phyloP scores from a whole-genome alignment of 2,329 filamentous ascomycete species.

The Diaporthe sp. region DNA sequence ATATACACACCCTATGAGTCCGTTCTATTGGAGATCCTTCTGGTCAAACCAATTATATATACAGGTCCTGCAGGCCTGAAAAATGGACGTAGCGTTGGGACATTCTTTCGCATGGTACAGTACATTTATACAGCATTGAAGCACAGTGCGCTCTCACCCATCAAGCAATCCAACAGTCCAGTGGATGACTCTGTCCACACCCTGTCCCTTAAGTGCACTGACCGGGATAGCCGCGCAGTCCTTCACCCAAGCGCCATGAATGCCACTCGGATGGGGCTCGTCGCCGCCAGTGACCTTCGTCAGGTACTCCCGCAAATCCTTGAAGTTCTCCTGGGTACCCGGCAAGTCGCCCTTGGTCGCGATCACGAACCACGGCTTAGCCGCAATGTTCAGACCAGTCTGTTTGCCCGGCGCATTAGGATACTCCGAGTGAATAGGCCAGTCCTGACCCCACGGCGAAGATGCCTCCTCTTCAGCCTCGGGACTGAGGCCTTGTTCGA shows the following conservation, averaged over 20 bases:
- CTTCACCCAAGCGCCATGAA: constrained; percentile 69
- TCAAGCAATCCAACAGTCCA: constrained; percentile 79
- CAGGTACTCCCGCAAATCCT: constrained; percentile 78
- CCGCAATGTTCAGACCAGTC: constrained; percentile 80
- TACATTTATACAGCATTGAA: background rate
- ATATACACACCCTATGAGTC: too few relatives aligned
- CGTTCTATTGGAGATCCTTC: background rate
- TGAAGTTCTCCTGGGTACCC: constrained; percentile 84
- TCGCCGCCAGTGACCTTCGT: constrained; percentile 72
- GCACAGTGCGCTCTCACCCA: constrained; percentile 42
- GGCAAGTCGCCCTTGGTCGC: constrained; percentile 92
- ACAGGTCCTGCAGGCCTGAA: background rate
- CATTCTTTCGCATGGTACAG: background rate
- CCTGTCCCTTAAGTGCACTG: constrained; percentile 89
- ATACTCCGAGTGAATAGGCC: constrained; percentile 51
- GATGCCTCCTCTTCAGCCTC: constrained; percentile 53
- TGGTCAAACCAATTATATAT: background rate
- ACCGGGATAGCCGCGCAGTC: constrained; percentile 83
- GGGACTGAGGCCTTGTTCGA: constrained; percentile 70
- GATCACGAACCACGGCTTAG: constrained; percentile 96
- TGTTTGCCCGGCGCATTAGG: constrained; percentile 45
- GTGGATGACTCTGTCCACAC: constrained; percentile 81
- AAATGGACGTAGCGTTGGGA: background rate
- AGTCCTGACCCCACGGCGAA: constrained; percentile 43
- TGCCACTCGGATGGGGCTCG: constrained; percentile 80